Evolutionary conservation across 73 alveolate species (phyloP).

Genomic region (Blepharisma stoltei): DNA sequence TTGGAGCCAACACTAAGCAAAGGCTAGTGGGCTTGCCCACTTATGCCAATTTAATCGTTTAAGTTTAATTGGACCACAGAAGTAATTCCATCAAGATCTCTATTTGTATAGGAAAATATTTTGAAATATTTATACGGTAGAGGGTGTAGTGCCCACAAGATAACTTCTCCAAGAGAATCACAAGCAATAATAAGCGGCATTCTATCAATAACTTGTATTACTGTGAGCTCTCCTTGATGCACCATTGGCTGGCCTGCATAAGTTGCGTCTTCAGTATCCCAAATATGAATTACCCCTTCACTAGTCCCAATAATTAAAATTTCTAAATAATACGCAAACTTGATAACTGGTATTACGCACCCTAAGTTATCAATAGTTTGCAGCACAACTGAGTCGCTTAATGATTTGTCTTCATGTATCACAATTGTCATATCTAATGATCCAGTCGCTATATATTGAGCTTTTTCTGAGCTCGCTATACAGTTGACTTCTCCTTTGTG

Average conservation of each 20-base stretch:
- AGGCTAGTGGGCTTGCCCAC: no score
- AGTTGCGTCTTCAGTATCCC: conserved; percentile 25
- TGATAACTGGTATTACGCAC: conserved; percentile 9
- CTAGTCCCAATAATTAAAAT: conserved; percentile 2
- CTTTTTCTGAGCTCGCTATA: neutral
- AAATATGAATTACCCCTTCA: conserved; percentile 20
- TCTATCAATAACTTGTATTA: neutral
- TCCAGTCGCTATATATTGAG: conserved; percentile 39
- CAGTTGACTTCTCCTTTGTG: conserved; percentile 46
- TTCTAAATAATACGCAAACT: neutral
- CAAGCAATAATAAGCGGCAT: conserved; percentile 32
- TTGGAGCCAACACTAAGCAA: no score
- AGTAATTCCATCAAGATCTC: conserved; percentile 37
- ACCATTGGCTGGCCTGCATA: neutral
- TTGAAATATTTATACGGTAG: conserved; percentile 42
- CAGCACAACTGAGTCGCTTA: conserved; percentile 30
- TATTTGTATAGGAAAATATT: conserved; percentile 26
- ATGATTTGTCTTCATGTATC: conserved; percentile 44
- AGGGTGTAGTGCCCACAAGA: conserved; percentile 56
- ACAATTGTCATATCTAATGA: conserved; percentile 38
- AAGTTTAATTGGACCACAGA: no score
- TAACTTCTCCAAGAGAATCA: conserved; percentile 29
- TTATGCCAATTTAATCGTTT: no score
- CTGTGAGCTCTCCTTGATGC: conserved; percentile 11
- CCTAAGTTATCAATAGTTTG: neutral